Conservation (phyloP, 2,329 filamentous ascomycete genomes). For the Penicillium sclerotiorum region DNA sequence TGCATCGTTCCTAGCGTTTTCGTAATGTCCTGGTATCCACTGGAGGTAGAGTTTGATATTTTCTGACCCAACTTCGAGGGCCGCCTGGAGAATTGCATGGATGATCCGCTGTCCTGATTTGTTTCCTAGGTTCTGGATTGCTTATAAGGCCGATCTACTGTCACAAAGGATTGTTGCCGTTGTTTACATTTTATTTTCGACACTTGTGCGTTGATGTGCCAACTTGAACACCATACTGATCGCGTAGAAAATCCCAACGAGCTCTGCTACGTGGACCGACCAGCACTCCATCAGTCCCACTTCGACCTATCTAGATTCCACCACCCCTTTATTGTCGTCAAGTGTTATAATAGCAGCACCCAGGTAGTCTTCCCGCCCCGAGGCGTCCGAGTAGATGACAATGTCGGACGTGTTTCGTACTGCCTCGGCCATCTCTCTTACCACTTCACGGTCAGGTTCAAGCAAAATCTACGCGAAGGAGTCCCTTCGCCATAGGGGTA, state of each 20-base stretch:
- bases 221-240: too few species aligned
- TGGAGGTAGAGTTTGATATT: constrained; percentile 15
- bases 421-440: constrained; percentile 17
- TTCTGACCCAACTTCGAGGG: too few species aligned
- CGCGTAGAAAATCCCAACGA: too few species aligned
- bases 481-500: constrained; percentile 22
- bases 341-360: constrained; percentile 14
- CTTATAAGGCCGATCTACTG: too few species aligned
- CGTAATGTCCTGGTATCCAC: constrained; percentile 13
- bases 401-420: constrained; percentile 11
- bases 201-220: too few species aligned
- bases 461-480: constrained; percentile 28
- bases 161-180: too few species aligned
- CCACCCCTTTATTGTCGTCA: constrained; percentile 3
- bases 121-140: too few species aligned
- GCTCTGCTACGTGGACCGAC: too few species aligned
- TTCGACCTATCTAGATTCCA: constrained; percentile 11
- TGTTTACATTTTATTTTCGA: too few species aligned
- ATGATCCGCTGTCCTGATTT: too few species aligned
- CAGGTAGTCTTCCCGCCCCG: constrained; percentile 18
- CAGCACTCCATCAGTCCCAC: constrained; percentile 22
- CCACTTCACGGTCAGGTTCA: constrained; percentile 22
- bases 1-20: constrained; percentile 6
- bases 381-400: constrained; percentile 22
- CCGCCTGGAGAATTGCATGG: too few species aligned